These are phyloP conservation scores for Polygonum aviculare DNA, from an alignment of 148 eudicot genomes.

Conservation along the genomic window DNA sequence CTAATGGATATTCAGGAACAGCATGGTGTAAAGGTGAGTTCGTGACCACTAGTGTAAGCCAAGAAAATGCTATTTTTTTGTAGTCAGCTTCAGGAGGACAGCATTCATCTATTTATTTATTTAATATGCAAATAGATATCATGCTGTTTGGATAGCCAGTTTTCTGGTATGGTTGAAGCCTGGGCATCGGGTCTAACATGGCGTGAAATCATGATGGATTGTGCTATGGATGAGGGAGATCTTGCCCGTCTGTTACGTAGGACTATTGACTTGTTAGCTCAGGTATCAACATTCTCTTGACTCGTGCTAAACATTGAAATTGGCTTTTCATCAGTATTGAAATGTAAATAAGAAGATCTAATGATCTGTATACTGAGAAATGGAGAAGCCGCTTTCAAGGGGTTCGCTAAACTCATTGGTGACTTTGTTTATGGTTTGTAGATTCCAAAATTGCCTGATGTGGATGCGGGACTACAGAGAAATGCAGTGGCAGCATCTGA, in stretches of 20 bases:
- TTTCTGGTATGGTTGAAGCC: slow-evolving; percentile 94
- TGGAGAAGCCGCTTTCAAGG: no score
- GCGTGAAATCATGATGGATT: slow-evolving; percentile 98
- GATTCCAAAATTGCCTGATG: slow-evolving; percentile 93
- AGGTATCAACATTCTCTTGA: slow-evolving; percentile 31
- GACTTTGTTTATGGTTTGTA: slow-evolving; percentile 22
- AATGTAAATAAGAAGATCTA: no score
- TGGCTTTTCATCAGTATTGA: no score
- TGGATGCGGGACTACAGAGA: slow-evolving; percentile 62
- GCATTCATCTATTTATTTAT: slow-evolving; percentile 1
- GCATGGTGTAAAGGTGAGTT: slow-evolving; percentile 67
- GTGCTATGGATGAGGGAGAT: slow-evolving; percentile 99
- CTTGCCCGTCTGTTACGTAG: slow-evolving; percentile 84
- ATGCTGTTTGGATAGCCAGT: slow-evolving; percentile 96
- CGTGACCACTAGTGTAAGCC: background rate
- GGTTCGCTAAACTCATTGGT: background rate
- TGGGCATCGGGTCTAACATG: slow-evolving; percentile 99
- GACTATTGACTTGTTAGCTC: slow-evolving; percentile 81
- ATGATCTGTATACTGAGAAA: no score
- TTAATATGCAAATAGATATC: slow-evolving; percentile 47
- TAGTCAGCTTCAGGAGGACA: background rate
- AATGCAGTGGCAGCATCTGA: slow-evolving; percentile 68
- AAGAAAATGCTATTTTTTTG: background rate
- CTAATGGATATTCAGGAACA: slow-evolving; percentile 84
- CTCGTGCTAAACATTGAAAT: no score